Evolutionary conservation across 305 asterid genomes (phyloP), one percentile per base, ranked within the genome.

Genomic region (Solanum hybrid): DNA sequence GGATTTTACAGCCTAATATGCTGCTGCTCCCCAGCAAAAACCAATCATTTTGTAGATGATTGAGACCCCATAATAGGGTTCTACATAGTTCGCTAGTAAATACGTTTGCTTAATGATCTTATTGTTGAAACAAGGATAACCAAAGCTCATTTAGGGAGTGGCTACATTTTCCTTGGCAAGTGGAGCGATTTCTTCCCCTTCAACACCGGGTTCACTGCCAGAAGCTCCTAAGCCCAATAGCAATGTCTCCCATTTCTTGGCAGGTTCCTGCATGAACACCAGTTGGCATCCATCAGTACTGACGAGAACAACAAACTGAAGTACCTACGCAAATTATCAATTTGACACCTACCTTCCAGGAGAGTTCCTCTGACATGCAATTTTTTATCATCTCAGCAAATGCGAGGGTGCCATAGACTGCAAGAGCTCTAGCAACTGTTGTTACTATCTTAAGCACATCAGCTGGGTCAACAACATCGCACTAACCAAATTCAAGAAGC

Each of bases 291-390:
- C 37, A 12, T 27, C 60, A 51, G 64, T 36, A 20, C 60, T 22
- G 31, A 88, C 24, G 27, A 77, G 35, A 34, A 31, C 46, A 22
- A 78, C 77, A 76, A 42, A 51, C 51, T n/a, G 9, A 5, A 36
- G 51, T 35, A 32, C n/a, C 60, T 31, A 31, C 17, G 34, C 56
- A 34, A 51, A 16, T 85, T 22, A 85, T 85, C 46, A 22, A 32
- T 10, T 32, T 32, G 17, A 72, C 46, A 22, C 88, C 26, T 89
- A 96, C 98, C 99, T 97, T 97, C 99, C 99, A 97, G 20, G 99
- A 97, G 51, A 94, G 95, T 38, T 97, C 99, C 89, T 92, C 96
- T 26, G 97, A 93, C 99, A 97, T 97, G 97, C 98, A 95, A 90
- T 94, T 97, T 64, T 85, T 85, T 1, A 96, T 94, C 98, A 97